Evolutionary conservation across 176 grass and related monocot genomes (phyloP).

Genomic region (Cenchrus purpureus): DNA sequence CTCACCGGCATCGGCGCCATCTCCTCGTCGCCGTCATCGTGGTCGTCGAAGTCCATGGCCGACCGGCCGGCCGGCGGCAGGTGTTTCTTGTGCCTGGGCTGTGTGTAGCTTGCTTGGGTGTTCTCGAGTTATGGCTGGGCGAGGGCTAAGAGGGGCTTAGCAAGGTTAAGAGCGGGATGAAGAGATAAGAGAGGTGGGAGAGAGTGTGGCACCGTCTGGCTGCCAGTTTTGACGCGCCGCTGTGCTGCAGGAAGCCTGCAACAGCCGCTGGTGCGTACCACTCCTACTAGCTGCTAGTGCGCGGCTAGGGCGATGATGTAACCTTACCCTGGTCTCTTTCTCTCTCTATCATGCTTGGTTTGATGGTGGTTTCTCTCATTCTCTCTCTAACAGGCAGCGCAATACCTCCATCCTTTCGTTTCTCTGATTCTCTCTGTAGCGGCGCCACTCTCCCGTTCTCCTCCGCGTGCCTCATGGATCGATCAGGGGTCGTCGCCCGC

Average conservation of each 20-base stretch:
- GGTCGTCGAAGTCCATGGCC: constrained; percentile 76
- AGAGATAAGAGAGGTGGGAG: constrained; percentile 44
- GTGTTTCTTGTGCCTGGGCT: constrained; percentile 15
- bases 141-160: constrained; percentile 52
- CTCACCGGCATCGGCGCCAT: constrained; percentile 51
- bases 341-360: not conserved
- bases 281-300: constrained; percentile 4
- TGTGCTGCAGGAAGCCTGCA: constrained; percentile 22
- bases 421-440: not conserved
- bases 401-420: not conserved
- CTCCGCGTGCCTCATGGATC: not conserved
- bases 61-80: not conserved
- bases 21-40: constrained; percentile 64
- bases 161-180: constrained; percentile 52
- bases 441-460: constrained; percentile 8
- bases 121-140: constrained; percentile 33
- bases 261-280: not conserved
- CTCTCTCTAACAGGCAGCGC: too few species aligned
- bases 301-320: constrained; percentile 26
- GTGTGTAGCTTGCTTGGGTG: not conserved
- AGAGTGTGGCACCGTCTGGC: constrained; percentile 53
- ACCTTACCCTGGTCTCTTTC: not conserved
- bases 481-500: not conserved
- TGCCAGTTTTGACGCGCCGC: constrained; percentile 62
- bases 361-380: too few species aligned